phyloP scores from a whole-genome alignment of 768 basidiomycete genomes.

The Amanita exitialis region DNA sequence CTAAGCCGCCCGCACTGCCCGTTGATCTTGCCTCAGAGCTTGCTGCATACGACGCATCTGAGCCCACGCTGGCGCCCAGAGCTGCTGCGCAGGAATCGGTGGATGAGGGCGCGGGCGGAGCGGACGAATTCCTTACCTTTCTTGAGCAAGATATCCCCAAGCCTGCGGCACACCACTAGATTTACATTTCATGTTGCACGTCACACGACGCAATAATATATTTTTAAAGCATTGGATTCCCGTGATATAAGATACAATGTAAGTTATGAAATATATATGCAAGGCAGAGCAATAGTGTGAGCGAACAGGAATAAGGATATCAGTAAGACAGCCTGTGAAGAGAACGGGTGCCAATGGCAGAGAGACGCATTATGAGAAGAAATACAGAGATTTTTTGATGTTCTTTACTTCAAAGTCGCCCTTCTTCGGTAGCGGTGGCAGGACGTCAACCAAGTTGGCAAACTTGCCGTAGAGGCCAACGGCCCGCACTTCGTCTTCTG shows the following conservation, averaged over 20 bases:
- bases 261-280: neutral
- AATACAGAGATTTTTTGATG: conserved; percentile 80
- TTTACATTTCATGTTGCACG: neutral
- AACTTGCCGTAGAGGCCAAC: conserved; percentile 44
- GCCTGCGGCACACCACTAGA: conserved; percentile 42
- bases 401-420: conserved; percentile 77
- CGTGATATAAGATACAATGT: conserved; percentile 2
- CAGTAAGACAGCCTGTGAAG: neutral
- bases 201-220: neutral
- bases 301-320: neutral
- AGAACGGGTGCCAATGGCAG: neutral
- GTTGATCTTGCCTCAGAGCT: conserved; percentile 84
- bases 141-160: conserved; percentile 75
- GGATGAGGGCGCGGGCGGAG: conserved; percentile 40
- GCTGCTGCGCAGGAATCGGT: conserved; percentile 20
- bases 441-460: conserved; percentile 59
- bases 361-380: conserved; percentile 64
- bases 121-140: conserved; percentile 71
- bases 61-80: conserved; percentile 47
- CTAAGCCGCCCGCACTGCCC: conserved; percentile 68
- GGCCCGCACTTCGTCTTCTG: conserved; percentile 14
- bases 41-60: conserved; percentile 71
- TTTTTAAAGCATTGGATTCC: neutral
- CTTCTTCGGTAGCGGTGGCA: conserved; percentile 78
- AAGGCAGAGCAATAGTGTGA: neutral